phyloP scores from a whole-genome alignment of 2,329 filamentous ascomycete species.

The Nannizziopsis arthrosporioides region DNA sequence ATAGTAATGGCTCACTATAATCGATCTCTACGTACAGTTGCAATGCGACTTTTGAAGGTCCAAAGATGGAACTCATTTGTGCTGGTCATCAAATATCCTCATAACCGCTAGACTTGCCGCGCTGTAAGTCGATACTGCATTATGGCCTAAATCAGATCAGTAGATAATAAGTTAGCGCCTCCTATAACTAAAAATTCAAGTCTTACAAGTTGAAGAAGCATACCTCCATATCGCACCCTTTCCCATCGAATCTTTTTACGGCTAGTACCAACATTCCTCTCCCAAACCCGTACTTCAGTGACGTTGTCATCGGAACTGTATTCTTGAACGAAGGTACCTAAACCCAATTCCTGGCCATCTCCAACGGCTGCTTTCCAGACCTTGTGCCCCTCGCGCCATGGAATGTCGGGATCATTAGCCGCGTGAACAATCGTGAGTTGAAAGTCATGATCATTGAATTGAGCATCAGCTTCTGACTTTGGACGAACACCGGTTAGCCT shows the following conservation, averaged over 20 bases:
- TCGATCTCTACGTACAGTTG: not conserved
- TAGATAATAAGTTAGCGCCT: not conserved
- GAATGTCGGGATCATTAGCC: slow-evolving; percentile 69
- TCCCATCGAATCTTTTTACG: slow-evolving; percentile 36
- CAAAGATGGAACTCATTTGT: not conserved
- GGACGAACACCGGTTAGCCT: slow-evolving; percentile 27
- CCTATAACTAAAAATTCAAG: not conserved
- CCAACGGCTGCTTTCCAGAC: slow-evolving; percentile 32
- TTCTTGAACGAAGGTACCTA: slow-evolving; percentile 23
- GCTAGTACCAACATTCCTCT: slow-evolving; percentile 17
- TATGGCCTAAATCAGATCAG: slow-evolving; percentile 24
- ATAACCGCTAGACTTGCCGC: slow-evolving; percentile 29
- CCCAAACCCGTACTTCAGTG: slow-evolving; percentile 31
- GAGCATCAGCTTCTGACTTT: slow-evolving; percentile 34
- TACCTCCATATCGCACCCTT: slow-evolving; percentile 34
- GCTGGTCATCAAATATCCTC: slow-evolving; percentile 27
- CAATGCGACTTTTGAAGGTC: not conserved
- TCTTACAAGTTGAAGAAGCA: slow-evolving; percentile 11
- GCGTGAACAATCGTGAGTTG: slow-evolving; percentile 68
- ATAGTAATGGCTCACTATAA: too few relatives aligned
- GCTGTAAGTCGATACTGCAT: slow-evolving; percentile 32
- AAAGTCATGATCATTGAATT: slow-evolving; percentile 43
- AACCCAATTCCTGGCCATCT: slow-evolving; percentile 17
- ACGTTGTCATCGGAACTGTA: slow-evolving; percentile 22
- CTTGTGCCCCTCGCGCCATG: slow-evolving; percentile 43